Evolutionary conservation across 345 rosid species (phyloP).

Genomic region (Lepidium sativum): DNA sequence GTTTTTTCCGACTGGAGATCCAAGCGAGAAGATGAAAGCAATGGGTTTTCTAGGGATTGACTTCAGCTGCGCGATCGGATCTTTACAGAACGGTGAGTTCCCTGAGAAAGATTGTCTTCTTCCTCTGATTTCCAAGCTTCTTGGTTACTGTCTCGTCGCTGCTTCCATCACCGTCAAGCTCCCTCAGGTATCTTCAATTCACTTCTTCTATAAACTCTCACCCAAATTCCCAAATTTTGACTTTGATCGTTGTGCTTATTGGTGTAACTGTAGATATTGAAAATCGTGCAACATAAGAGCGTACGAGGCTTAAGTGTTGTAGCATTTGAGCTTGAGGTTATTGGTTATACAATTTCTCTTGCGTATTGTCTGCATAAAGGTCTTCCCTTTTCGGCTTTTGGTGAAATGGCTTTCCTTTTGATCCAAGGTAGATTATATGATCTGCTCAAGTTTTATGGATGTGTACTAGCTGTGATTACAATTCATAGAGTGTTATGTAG

Average conservation of each 20-base stretch:
- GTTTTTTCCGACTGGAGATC: not conserved
- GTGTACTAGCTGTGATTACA: not conserved
- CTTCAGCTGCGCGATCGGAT: conserved; percentile 59
- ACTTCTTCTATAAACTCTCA: not conserved
- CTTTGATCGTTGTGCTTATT: not conserved
- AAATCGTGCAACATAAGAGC: conserved; percentile 70
- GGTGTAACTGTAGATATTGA: conserved; percentile 51
- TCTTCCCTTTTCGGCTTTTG: conserved; percentile 92
- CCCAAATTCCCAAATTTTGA: not conserved
- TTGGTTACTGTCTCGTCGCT: conserved; percentile 84
- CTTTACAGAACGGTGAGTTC: conserved; percentile 48
- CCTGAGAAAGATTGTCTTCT: conserved; percentile 77
- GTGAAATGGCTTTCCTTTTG: conserved; percentile 80
- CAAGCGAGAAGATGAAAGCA: not conserved
- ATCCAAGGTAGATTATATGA: conserved; percentile 50
- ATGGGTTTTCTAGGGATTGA: conserved; percentile 75
- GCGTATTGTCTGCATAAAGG: conserved; percentile 90
- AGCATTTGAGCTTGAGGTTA: conserved; percentile 83
- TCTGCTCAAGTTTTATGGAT: not conserved
- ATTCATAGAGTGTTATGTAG: not conserved
- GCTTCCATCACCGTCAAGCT: conserved; percentile 94
- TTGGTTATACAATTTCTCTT: conserved; percentile 82
- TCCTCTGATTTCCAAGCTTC: conserved; percentile 90
- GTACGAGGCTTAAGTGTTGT: conserved; percentile 73
- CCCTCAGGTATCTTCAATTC: conserved; percentile 52